phyloP scores from a whole-genome alignment of 108 stramenopile species.

The Nitzschia sp. region DNA sequence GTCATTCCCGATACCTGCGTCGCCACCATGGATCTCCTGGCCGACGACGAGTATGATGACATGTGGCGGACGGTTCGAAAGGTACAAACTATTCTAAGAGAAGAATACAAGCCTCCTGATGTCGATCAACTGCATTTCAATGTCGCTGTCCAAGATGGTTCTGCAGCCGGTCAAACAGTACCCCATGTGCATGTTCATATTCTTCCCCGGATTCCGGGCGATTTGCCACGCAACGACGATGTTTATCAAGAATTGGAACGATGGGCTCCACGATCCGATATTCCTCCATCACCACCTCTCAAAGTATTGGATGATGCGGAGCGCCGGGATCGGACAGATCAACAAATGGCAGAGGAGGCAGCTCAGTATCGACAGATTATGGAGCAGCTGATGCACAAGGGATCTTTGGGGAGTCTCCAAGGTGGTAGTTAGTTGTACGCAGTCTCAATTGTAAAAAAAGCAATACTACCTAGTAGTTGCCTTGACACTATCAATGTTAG shows the following conservation, averaged over 20 bases:
- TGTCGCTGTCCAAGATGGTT: conserved; percentile 90
- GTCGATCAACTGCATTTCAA: conserved; percentile 54
- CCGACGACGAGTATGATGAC: conserved; percentile 73
- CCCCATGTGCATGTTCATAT: conserved; percentile 93
- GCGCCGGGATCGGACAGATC: conserved; percentile 66
- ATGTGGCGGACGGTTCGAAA: conserved; percentile 74
- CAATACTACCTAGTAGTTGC: too few species aligned
- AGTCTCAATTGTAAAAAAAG: not conserved
- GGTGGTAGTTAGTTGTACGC: not conserved
- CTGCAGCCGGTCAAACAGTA: conserved; percentile 79
- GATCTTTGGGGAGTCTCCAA: not conserved
- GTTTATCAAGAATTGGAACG: conserved; percentile 77
- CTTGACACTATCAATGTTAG: too few species aligned
- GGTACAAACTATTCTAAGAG: conserved; percentile 62
- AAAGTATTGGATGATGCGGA: conserved; percentile 79
- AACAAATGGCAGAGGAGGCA: conserved; percentile 81
- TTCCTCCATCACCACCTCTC: conserved; percentile 28
- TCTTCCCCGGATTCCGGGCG: conserved; percentile 64
- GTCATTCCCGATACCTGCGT: conserved; percentile 61
- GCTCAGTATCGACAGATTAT: conserved; percentile 45
- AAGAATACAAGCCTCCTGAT: conserved; percentile 42
- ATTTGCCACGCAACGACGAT: conserved; percentile 84
- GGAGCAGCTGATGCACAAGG: not conserved
- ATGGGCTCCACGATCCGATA: conserved; percentile 75
- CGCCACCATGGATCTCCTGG: conserved; percentile 60